phyloP scores from a whole-genome alignment of 2,329 filamentous ascomycete genomes.

The Sclerotinia glacialis region DNA sequence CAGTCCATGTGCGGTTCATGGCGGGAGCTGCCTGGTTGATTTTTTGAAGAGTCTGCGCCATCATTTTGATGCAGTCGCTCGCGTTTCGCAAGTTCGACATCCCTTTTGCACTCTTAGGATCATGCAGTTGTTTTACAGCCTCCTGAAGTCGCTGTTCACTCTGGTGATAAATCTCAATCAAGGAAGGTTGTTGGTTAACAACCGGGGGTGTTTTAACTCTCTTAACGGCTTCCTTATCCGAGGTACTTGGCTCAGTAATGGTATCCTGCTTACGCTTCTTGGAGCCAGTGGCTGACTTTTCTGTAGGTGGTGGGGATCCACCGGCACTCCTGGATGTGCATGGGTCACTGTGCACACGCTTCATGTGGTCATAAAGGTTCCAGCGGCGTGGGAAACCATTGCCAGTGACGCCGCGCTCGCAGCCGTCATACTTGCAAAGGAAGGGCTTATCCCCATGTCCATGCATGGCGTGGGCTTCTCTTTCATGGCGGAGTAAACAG shows the following conservation, averaged over 20 bases:
- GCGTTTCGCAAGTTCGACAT: slow-evolving; percentile 33
- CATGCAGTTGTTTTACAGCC: slow-evolving; percentile 35
- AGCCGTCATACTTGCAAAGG: slow-evolving; percentile 82
- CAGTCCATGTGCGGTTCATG: slow-evolving; percentile 30
- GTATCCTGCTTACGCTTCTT: slow-evolving; percentile 39
- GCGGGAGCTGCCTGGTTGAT: slow-evolving; percentile 30
- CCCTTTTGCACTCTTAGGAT: slow-evolving; percentile 33
- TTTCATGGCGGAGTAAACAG: slow-evolving; percentile 89
- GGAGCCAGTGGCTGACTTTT: slow-evolving; percentile 26
- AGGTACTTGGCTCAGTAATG: slow-evolving; percentile 26
- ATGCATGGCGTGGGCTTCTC: slow-evolving; percentile 93
- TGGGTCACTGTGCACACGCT: slow-evolving; percentile 71
- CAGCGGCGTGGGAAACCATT: slow-evolving; percentile 93
- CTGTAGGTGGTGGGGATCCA: slow-evolving; percentile 31
- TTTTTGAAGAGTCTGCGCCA: slow-evolving; percentile 35
- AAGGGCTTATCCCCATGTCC: slow-evolving; percentile 92
- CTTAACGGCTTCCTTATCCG: slow-evolving; percentile 33
- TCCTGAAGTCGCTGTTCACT: slow-evolving; percentile 33
- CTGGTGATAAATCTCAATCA: slow-evolving; percentile 35
- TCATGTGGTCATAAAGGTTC: slow-evolving; percentile 97
- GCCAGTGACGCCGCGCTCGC: slow-evolving; percentile 75
- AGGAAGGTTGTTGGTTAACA: slow-evolving; percentile 33
- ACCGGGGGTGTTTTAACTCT: slow-evolving; percentile 32
- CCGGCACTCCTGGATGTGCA: slow-evolving; percentile 29
- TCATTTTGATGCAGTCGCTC: slow-evolving; percentile 35